Percentiles rank a stretch among this genome's conserved stretches.
phyloP scores from a whole-genome alignment of 495 filamentous ascomycete genomes.

The Lophium mytilinum region DNA sequence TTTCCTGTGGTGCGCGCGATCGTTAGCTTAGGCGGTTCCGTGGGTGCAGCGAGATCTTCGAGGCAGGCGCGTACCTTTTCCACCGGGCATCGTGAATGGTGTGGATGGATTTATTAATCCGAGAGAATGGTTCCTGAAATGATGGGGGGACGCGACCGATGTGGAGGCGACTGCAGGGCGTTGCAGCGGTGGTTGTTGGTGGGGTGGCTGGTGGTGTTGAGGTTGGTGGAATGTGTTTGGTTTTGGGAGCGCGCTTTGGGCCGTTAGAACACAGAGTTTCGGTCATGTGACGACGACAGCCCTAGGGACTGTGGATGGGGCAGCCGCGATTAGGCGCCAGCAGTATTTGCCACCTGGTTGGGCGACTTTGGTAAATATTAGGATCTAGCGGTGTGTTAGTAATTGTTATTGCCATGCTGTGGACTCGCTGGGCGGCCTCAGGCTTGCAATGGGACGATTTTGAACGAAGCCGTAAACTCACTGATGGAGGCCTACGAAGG shows the following conservation, averaged over 20 bases:
- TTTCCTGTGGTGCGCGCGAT: conserved; percentile 49
- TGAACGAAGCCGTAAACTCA: no score
- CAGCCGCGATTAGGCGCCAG: no score
- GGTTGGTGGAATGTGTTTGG: conserved; percentile 8
- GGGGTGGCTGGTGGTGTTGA: neutral
- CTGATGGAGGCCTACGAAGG: no score
- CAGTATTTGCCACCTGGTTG: no score
- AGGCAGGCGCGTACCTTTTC: conserved; percentile 31
- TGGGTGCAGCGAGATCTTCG: neutral
- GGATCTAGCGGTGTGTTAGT: no score
- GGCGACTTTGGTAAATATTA: no score
- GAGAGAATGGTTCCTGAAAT: neutral
- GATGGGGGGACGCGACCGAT: conserved; percentile 15
- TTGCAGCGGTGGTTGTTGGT: neutral
- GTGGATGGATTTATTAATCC: neutral
- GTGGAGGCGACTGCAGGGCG: neutral
- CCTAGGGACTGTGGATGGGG: no score
- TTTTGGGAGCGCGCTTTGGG: neutral
- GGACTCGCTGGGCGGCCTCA: no score
- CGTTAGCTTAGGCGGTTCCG: neutral
- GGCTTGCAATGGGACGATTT: no score
- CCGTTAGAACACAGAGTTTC: no score
- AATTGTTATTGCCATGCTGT: no score
- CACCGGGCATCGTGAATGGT: conserved; percentile 32
- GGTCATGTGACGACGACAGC: no score